Evolutionary conservation across 1,284 basidiomycete species (phyloP).

Genomic region (Ganoderma resinaceum): DNA sequence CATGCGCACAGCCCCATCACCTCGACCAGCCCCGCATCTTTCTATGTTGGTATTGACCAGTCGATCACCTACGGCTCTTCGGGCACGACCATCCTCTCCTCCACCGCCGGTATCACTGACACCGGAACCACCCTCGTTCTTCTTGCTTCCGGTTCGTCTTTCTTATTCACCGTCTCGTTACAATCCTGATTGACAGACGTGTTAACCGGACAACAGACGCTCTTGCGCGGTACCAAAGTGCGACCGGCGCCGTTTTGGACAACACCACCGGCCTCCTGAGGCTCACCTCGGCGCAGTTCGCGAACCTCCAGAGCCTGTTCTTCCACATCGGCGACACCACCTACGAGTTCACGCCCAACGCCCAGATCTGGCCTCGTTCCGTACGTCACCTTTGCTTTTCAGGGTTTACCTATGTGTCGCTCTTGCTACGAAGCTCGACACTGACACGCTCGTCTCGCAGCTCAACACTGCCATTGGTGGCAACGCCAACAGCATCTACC

Average conservation of each 20-base stretch:
- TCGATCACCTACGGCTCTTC: constrained; percentile 48
- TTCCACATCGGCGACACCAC: constrained; percentile 6
- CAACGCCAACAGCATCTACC: constrained; percentile 35
- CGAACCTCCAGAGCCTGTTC: constrained; percentile 34
- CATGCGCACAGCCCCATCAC: constrained; percentile 51
- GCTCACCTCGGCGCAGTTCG: constrained; percentile 32
- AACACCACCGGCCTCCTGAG: constrained; percentile 34
- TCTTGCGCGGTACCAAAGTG: constrained; percentile 25
- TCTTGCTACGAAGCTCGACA: too few relatives aligned
- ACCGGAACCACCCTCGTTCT: constrained; percentile 44
- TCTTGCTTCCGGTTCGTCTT: constrained; percentile 42
- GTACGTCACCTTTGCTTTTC: too few relatives aligned
- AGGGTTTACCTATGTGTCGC: not conserved
- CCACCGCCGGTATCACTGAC: constrained; percentile 38
- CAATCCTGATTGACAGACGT: not conserved
- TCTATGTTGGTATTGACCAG: constrained; percentile 62
- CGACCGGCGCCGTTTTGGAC: constrained; percentile 34
- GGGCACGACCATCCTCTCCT: constrained; percentile 35
- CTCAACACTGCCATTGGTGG: constrained; percentile 41
- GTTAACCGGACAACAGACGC: not conserved
- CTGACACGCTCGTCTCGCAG: constrained; percentile 40
- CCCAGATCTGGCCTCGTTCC: constrained; percentile 17
- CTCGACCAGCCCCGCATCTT: constrained; percentile 47
- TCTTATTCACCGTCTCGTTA: not conserved
- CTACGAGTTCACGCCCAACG: constrained; percentile 19